Base-by-base conservation (phyloP, 1,139 yeast genomes). In the Suhomyces ambrosiae region DNA sequence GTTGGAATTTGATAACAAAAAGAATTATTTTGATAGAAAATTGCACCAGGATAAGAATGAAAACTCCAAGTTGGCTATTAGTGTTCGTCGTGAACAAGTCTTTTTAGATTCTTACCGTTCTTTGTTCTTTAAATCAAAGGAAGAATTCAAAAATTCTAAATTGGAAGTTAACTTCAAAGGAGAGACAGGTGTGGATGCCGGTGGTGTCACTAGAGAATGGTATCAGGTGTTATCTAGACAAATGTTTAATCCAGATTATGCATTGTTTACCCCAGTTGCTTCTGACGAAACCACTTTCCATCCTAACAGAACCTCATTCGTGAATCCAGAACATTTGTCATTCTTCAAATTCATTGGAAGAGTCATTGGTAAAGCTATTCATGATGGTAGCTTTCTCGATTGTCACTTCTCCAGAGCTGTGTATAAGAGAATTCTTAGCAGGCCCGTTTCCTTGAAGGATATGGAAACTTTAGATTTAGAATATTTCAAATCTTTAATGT, bases 161-260 rank as follows among this genome's bases (percentile, higher is more conserved):
- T 68, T 92, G 49, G 92, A 86, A 38, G 81, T 94, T 30, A 76
- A 76, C 22, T 94, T 94, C 66, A 84, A 82, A 50, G 96, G 96
- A 3, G 99, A 94, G 59, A 86, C 86, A 41, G 99, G 98, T 49
- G 87, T 92, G 34, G 99, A 94, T 71, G 98, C 97, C 3, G 99
- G 99, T 50, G 99, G 99, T 35, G 84, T 94, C 15, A 88, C 97
- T 0, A 74, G 98, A 54, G 99, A 94, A 60, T 94, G 98, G 98
- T 90, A 84, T 55, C 97, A 89, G 58, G 96, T 90, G 7, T 65
- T 94, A 40, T 84, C 97, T 0, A 73, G 97, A 45, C 97, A 92
- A 61, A 90, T 94, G 87, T 89, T 92, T 64, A 90, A 92, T 56
- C 96, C 98, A 0, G 96, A 89, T 54, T 90, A 90, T 65, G 97